These are phyloP conservation scores for Echeveria elegans DNA, from an alignment of 164 flowering plant genomes.

Conservation along the genomic window DNA sequence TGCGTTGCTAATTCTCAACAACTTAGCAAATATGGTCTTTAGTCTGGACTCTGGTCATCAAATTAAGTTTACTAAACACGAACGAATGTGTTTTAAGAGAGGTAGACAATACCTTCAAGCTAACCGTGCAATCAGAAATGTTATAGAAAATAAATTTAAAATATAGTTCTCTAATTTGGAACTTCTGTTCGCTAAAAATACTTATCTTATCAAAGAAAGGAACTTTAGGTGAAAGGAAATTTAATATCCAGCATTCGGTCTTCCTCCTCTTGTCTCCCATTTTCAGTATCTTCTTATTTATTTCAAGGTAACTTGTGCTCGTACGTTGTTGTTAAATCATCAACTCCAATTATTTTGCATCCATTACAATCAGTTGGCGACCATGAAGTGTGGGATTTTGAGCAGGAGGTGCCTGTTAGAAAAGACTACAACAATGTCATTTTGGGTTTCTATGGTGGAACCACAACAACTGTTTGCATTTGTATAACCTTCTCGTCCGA, in stretches of 20 bases:
- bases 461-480: slow-evolving; percentile 8
- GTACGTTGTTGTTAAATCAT: background rate
- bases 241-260: background rate
- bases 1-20: too few species aligned
- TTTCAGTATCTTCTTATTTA: background rate
- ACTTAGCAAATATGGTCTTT: too few species aligned
- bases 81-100: too few species aligned
- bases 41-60: too few species aligned
- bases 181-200: too few species aligned
- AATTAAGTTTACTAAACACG: too few species aligned
- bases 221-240: too few species aligned
- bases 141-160: too few species aligned
- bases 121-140: too few species aligned
- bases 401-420: slow-evolving; percentile 1
- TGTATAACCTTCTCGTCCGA: slow-evolving; percentile 6
- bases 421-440: background rate
- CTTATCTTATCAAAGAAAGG: too few species aligned
- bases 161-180: too few species aligned
- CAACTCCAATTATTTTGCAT: background rate
- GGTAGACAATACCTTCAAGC: too few species aligned
- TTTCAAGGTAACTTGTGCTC: background rate
- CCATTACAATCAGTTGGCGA: background rate
- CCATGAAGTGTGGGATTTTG: slow-evolving; percentile 11
- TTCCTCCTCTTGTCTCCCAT: background rate
- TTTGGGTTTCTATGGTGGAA: slow-evolving; percentile 9